Evolutionary conservation across 1,139 yeast species (phyloP).

Genomic region (Taiozyma sp.): DNA sequence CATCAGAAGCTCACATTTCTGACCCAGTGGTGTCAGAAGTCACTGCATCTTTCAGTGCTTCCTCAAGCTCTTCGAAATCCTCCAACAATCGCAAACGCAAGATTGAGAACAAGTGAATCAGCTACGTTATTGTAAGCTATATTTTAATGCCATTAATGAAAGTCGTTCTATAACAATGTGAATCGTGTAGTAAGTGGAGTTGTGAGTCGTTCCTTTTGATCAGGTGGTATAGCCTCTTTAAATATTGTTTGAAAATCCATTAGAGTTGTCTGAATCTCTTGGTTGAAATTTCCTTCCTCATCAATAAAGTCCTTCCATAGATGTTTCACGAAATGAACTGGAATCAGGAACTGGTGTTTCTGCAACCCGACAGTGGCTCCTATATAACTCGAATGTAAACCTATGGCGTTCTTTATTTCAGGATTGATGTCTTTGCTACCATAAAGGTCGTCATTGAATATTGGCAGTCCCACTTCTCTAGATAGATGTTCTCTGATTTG

Average conservation of each 20-base stretch:
- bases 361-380: constrained; percentile 11
- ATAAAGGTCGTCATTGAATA: constrained; percentile 26
- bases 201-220: background rate
- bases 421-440: constrained; percentile 7
- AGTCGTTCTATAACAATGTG: background rate
- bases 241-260: constrained; percentile 11
- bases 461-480: constrained; percentile 20
- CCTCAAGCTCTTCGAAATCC: constrained; percentile 3
- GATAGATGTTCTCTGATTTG: constrained; percentile 37
- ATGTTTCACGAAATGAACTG: constrained; percentile 5
- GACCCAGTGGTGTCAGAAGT: constrained; percentile 7
- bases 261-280: constrained; percentile 10
- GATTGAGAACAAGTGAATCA: constrained; percentile 1
- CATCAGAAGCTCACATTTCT: constrained; percentile 3
- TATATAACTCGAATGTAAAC: constrained; percentile 17
- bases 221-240: background rate
- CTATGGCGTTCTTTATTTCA: constrained; percentile 6
- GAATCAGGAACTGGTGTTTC: constrained; percentile 4
- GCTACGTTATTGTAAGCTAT: background rate
- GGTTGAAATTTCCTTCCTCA: constrained; percentile 14
- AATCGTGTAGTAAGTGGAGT: background rate
- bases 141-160: background rate
- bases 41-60: constrained; percentile 3
- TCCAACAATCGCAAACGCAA: constrained; percentile 6
- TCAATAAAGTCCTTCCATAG: constrained; percentile 19